Conservation (phyloP, 257 asterid species). For the Capsicum rhomboideum region DNA sequence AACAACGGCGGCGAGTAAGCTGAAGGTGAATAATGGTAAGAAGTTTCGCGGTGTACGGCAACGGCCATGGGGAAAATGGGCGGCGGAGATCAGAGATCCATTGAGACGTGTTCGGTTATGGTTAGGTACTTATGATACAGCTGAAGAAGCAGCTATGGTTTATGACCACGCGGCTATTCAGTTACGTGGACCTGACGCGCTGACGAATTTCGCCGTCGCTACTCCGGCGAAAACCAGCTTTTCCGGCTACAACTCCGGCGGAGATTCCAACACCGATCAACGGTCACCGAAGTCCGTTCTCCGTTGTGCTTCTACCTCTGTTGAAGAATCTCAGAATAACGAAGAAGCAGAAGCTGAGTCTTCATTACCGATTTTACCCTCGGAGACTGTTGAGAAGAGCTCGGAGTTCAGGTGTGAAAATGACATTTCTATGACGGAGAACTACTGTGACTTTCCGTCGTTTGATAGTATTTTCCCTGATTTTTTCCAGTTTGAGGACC, state of each 20-base stretch:
- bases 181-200: conserved; percentile 94
- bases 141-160: conserved; percentile 98
- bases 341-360: conserved; percentile 45
- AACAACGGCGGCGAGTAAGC: conserved; percentile 2
- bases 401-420: background rate
- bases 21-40: conserved; percentile 9
- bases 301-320: conserved; percentile 33
- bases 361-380: conserved; percentile 13
- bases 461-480: conserved; percentile 30
- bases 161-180: conserved; percentile 97
- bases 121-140: conserved; percentile 91
- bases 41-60: conserved; percentile 91
- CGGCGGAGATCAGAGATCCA: conserved; percentile 98
- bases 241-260: conserved; percentile 65
- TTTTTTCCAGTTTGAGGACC: conserved; percentile 39
- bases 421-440: conserved; percentile 15
- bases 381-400: background rate
- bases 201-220: conserved; percentile 65
- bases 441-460: conserved; percentile 26
- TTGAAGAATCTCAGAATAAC: conserved; percentile 27
- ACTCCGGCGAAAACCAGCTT: conserved; percentile 13
- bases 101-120: conserved; percentile 70
- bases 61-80: conserved; percentile 99
- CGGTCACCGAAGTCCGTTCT: conserved; percentile 79
- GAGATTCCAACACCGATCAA: conserved; percentile 44